A percentile compares a stretch with the other conserved stretches of the same genome.
Conservation (phyloP, 78 protist species). For the Tieghemostelium lacteum region DNA sequence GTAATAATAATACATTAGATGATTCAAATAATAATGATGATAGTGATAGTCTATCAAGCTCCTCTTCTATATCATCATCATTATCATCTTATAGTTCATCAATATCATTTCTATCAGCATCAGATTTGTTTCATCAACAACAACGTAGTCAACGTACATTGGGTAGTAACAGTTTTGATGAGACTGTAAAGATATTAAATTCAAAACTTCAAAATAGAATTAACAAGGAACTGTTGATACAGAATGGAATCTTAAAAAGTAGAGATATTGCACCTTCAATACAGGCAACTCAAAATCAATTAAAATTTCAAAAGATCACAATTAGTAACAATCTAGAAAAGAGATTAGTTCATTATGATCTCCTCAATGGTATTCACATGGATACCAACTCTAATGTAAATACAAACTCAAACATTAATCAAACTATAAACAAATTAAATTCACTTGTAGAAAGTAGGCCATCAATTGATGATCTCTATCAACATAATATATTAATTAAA, state of each 20-base stretch:
- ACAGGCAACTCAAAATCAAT: slow-evolving; percentile 13
- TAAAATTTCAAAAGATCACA: neutral
- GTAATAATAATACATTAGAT: neutral
- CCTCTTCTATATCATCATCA: neutral
- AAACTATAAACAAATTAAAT: neutral
- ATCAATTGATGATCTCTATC: neutral
- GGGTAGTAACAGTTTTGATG: neutral
- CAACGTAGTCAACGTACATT: neutral
- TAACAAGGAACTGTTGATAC: neutral
- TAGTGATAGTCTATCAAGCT: neutral
- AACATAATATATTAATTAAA: too few species aligned
- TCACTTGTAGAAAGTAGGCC: neutral
- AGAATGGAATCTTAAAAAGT: slow-evolving; percentile 19
- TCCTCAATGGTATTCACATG: too few species aligned
- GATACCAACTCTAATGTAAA: too few species aligned
- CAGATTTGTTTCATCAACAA: too few species aligned
- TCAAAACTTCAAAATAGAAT: neutral
- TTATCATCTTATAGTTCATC: neutral
- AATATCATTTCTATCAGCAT: neutral
- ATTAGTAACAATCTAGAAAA: neutral
- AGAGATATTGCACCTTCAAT: slow-evolving; percentile 25
- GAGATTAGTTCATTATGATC: neutral
- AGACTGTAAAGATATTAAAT: neutral
- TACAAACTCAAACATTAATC: neutral
- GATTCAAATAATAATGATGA: too few species aligned